Evolutionary conservation across 2,329 filamentous ascomycete species (phyloP).

Genomic region (Calonectria hawksworthii): DNA sequence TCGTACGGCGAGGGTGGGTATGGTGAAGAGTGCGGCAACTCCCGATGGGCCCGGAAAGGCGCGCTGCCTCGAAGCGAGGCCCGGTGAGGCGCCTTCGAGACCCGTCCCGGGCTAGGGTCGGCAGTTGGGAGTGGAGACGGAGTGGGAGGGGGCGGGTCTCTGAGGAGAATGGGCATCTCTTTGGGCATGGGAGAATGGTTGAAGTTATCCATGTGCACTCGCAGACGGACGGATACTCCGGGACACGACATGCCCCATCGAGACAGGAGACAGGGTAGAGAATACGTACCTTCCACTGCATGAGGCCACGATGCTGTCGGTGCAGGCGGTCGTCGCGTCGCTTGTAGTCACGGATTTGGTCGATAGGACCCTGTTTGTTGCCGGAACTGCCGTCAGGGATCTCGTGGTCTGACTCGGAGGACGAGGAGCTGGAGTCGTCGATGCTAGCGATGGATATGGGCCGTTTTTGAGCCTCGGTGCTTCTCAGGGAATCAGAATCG

Average conservation of each 20-base stretch:
- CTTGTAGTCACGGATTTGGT: slow-evolving; percentile 72
- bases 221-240: slow-evolving; percentile 3
- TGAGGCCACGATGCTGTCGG: slow-evolving; percentile 76
- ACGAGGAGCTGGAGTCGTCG: slow-evolving; percentile 46
- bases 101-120: slow-evolving; percentile 19
- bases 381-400: slow-evolving; percentile 53
- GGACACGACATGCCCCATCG: neutral
- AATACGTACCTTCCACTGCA: slow-evolving; percentile 74
- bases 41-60: neutral
- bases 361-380: slow-evolving; percentile 61
- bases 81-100: slow-evolving; percentile 21
- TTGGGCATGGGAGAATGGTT: neutral
- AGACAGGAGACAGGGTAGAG: slow-evolving; percentile 12
- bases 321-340: slow-evolving; percentile 72
- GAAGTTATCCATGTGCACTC: neutral
- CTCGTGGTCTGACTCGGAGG: slow-evolving; percentile 49
- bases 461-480: slow-evolving; percentile 4
- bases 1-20: neutral
- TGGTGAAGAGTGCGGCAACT: slow-evolving; percentile 2
- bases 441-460: slow-evolving; percentile 39
- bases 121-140: neutral
- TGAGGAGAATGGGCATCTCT: neutral
- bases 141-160: neutral
- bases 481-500: slow-evolving; percentile 44
- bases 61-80: slow-evolving; percentile 12